phyloP scores from a whole-genome alignment of 257 asterid genomes.

The Jasminum sambac region DNA sequence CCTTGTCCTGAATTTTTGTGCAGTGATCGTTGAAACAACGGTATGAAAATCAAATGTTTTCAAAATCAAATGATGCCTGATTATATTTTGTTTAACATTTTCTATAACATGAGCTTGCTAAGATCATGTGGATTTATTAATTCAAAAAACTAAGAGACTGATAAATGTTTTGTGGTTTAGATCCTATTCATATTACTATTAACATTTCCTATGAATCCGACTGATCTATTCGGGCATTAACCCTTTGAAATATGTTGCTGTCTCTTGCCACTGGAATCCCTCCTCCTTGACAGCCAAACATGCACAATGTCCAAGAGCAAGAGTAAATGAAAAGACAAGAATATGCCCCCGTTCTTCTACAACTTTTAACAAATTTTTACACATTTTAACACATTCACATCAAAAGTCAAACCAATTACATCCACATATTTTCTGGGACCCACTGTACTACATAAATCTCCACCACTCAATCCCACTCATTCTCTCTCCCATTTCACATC shows the following conservation, averaged over 20 bases:
- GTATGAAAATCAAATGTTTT: constrained; percentile 40
- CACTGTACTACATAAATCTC: too few relatives aligned
- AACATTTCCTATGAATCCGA: not conserved
- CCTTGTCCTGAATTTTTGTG: constrained; percentile 74
- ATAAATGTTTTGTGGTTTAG: not conserved
- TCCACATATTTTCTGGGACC: too few relatives aligned
- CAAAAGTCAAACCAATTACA: too few relatives aligned
- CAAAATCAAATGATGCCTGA: not conserved
- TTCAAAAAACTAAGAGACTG: not conserved
- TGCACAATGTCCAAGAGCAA: not conserved
- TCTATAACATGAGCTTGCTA: not conserved
- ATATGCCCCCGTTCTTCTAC: too few relatives aligned
- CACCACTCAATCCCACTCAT: too few relatives aligned
- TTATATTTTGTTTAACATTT: not conserved
- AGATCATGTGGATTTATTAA: not conserved
- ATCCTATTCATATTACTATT: not conserved
- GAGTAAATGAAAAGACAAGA: not conserved
- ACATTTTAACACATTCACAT: too few relatives aligned
- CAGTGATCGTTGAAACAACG: constrained; percentile 90
- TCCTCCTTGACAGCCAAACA: not conserved
- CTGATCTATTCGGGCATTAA: not conserved
- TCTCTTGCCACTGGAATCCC: not conserved
- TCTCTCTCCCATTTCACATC: too few relatives aligned
- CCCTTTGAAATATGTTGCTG: not conserved
- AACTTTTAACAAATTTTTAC: too few relatives aligned